Conservation (phyloP, 2,329 filamentous ascomycete genomes). For the Diplodia scrobiculata region DNA sequence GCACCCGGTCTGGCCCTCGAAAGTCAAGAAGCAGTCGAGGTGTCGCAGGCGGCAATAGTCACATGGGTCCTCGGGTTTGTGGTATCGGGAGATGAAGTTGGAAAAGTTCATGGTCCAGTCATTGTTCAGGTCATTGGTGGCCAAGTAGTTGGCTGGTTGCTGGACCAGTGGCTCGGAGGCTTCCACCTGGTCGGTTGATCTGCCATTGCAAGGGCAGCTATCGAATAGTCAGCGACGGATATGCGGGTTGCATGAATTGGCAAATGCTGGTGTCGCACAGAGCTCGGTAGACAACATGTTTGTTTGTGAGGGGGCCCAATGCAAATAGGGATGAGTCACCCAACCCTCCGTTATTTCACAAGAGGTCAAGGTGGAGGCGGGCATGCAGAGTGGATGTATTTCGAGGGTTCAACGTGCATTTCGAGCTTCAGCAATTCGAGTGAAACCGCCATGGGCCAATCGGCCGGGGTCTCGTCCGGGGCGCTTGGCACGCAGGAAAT, state of each 20-base stretch:
- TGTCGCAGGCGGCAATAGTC: slow-evolving; percentile 52
- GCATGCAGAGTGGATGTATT: not conserved
- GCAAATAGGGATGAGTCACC: not conserved
- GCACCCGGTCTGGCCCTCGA: slow-evolving; percentile 47
- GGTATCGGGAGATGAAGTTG: slow-evolving; percentile 52
- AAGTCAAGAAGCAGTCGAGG: slow-evolving; percentile 53
- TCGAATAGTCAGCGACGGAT: not conserved
- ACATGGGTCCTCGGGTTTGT: slow-evolving; percentile 50
- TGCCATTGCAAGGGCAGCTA: slow-evolving; percentile 36
- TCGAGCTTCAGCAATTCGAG: not conserved
- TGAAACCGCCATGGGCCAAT: not conserved
- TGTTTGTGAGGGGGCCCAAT: not conserved
- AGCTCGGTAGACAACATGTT: not conserved
- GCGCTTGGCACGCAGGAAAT: not conserved
- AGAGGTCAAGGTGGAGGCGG: not conserved
- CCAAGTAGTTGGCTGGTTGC: slow-evolving; percentile 23
- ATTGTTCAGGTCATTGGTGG: slow-evolving; percentile 32
- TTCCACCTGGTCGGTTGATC: slow-evolving; percentile 17
- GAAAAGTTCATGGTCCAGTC: slow-evolving; percentile 50
- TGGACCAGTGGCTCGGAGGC: not conserved
- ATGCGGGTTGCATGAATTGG: not conserved
- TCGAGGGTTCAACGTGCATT: not conserved
- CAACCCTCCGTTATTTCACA: not conserved
- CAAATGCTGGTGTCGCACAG: not conserved
- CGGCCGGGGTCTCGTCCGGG: not conserved